These are phyloP conservation scores for Geosmithia putterillii DNA, from an alignment of 2,329 filamentous ascomycete species.

Conservation along the genomic window DNA sequence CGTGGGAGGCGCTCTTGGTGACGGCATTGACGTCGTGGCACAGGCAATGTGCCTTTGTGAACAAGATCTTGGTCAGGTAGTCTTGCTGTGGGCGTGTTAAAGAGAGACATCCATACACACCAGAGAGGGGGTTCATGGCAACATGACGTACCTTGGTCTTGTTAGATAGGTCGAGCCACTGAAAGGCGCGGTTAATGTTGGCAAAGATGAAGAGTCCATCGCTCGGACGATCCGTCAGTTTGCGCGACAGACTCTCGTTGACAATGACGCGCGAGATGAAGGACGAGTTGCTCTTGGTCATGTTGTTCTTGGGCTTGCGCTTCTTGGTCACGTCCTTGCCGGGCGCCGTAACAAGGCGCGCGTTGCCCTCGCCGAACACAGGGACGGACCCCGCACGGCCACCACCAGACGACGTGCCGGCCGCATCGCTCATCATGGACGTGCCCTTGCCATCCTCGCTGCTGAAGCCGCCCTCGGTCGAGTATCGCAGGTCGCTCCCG, in stretches of 20 bases:
- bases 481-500: slow-evolving; percentile 41
- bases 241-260: slow-evolving; percentile 69
- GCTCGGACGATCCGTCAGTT: slow-evolving; percentile 62
- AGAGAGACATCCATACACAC: neutral
- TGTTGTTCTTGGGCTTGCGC: slow-evolving; percentile 94
- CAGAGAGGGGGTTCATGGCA: neutral
- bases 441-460: slow-evolving; percentile 43
- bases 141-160: slow-evolving; percentile 43
- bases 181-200: slow-evolving; percentile 89
- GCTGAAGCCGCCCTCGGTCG: slow-evolving; percentile 45
- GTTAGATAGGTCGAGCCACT: slow-evolving; percentile 87
- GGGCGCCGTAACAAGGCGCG: slow-evolving; percentile 49
- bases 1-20: slow-evolving; percentile 67
- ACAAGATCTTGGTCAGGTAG: slow-evolving; percentile 88
- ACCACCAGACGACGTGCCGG: slow-evolving; percentile 20
- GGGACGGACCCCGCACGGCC: slow-evolving; percentile 32
- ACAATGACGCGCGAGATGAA: slow-evolving; percentile 96
- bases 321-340: slow-evolving; percentile 67
- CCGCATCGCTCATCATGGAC: slow-evolving; percentile 36
- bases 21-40: slow-evolving; percentile 84
- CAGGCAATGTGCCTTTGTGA: slow-evolving; percentile 89
- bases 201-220: slow-evolving; percentile 85
- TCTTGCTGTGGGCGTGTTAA: slow-evolving; percentile 46
- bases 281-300: slow-evolving; percentile 96
- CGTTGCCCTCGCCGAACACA: slow-evolving; percentile 79